phyloP scores from a whole-genome alignment of 257 asterid genomes.

The Asclepias syriaca region DNA sequence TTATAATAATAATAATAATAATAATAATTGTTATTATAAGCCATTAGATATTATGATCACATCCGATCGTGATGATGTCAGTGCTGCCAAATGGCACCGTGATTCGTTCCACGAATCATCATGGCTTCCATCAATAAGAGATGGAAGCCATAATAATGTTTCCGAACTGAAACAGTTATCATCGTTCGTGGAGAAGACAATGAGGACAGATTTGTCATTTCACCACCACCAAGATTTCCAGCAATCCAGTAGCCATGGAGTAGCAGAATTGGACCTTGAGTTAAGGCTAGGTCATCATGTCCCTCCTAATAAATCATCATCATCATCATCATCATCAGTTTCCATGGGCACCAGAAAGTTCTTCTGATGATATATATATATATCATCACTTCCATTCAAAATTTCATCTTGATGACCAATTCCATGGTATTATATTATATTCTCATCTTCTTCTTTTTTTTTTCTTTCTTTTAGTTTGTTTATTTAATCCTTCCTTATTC shows the following conservation, averaged over 20 bases:
- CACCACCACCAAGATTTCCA: not conserved
- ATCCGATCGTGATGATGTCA: not conserved
- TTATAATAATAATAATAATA: too few species aligned
- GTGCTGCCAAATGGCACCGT: not conserved
- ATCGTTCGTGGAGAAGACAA: not conserved
- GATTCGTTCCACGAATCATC: not conserved
- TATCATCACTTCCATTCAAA: too few species aligned
- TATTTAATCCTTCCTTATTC: too few species aligned
- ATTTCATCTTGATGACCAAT: not conserved
- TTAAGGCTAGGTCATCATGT: slow-evolving; percentile 17
- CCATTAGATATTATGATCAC: not conserved
- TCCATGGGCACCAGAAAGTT: slow-evolving; percentile 18
- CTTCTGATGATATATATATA: slow-evolving; percentile 7
- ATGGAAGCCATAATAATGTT: not conserved
- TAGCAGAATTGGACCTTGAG: slow-evolving; percentile 23
- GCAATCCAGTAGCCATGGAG: not conserved
- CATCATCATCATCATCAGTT: slow-evolving; percentile 3
- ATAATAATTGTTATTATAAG: not conserved
- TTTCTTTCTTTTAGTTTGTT: not conserved
- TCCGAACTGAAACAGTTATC: slow-evolving; percentile 4
- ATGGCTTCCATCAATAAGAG: not conserved
- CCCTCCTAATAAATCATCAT: not conserved
- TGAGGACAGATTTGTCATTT: not conserved
- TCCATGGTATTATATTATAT: slow-evolving; percentile 3
- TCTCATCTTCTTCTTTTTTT: not conserved